A percentile compares a stretch with the other conserved stretches of the same genome.
These are phyloP conservation scores for Cyberlindnera xylosilytica DNA, from an alignment of 805 yeast genomes.

Conservation along the genomic window DNA sequence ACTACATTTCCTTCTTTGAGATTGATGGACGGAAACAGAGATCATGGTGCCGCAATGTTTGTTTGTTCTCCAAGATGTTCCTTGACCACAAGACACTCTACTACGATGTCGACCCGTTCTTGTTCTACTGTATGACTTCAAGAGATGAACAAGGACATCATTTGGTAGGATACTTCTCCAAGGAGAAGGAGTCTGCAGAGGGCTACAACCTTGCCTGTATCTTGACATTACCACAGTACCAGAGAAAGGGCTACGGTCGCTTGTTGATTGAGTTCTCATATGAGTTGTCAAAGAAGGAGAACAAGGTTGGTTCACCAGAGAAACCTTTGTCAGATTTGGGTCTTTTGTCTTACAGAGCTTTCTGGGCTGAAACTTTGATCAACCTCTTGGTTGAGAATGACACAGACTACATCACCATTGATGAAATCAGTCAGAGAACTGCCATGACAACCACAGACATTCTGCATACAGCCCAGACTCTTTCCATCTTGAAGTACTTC, in stretches of 20 bases:
- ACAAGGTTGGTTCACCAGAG: constrained; percentile 94
- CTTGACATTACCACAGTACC: constrained; percentile 92
- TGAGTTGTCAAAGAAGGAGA: constrained; percentile 82
- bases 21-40: constrained; percentile 96
- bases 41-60: constrained; percentile 95
- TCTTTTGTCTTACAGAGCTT: constrained; percentile 87
- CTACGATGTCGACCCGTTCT: constrained; percentile 96
- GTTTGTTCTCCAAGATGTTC: constrained; percentile 84
- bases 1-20: constrained; percentile 90
- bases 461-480: constrained; percentile 86
- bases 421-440: constrained; percentile 80
- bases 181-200: constrained; percentile 95
- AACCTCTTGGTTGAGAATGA: constrained; percentile 62
- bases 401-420: constrained; percentile 64
- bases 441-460: constrained; percentile 97
- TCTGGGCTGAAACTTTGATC: constrained; percentile 90
- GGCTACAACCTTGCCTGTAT: constrained; percentile 97
- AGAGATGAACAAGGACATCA: constrained; percentile 92
- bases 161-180: constrained; percentile 93
- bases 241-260: constrained; percentile 91
- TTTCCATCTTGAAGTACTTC: constrained; percentile 85
- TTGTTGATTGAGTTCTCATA: constrained; percentile 90
- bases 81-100: constrained; percentile 94
- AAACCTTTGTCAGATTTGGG: constrained; percentile 96
- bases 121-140: constrained; percentile 93